Conservation (phyloP, 768 basidiomycete genomes). For the Collybia nuda region DNA sequence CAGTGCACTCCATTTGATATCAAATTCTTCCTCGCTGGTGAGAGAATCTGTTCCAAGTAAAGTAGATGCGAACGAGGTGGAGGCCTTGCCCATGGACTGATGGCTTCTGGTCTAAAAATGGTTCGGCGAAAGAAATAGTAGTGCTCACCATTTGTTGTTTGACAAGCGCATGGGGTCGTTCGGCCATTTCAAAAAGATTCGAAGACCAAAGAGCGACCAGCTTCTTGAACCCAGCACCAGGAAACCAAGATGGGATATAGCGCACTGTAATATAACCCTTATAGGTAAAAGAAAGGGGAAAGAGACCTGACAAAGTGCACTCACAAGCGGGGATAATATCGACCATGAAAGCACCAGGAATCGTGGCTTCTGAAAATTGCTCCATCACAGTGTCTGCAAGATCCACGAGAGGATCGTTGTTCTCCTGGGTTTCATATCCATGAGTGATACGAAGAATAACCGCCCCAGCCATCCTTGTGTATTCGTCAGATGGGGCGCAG, state of each 20-base stretch:
- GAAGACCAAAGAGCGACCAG: slow-evolving; percentile 30
- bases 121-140: too few species aligned
- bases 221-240: slow-evolving; percentile 39
- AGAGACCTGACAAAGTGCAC: not conserved
- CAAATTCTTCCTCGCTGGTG: slow-evolving; percentile 34
- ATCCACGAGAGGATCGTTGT: slow-evolving; percentile 35
- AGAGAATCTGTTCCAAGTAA: slow-evolving; percentile 29
- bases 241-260: slow-evolving; percentile 43
- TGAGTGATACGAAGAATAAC: slow-evolving; percentile 41
- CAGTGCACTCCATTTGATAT: slow-evolving; percentile 36
- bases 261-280: slow-evolving; percentile 26
- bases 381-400: slow-evolving; percentile 38
- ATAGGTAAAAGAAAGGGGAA: not conserved
- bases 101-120: too few species aligned
- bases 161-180: slow-evolving; percentile 36
- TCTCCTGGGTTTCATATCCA: slow-evolving; percentile 39
- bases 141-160: slow-evolving; percentile 22
- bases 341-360: slow-evolving; percentile 30
- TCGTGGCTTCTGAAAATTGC: slow-evolving; percentile 32
- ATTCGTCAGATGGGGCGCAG: not conserved
- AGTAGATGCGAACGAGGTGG: slow-evolving; percentile 40
- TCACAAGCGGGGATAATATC: slow-evolving; percentile 36
- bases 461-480: slow-evolving; percentile 33
- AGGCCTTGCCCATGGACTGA: slow-evolving; percentile 33
- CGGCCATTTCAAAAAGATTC: slow-evolving; percentile 30